Percentiles rank a stretch among this genome's conserved stretches.
Conservation (phyloP, 2,329 filamentous ascomycete genomes). For the Fusarium nisikadoi region DNA sequence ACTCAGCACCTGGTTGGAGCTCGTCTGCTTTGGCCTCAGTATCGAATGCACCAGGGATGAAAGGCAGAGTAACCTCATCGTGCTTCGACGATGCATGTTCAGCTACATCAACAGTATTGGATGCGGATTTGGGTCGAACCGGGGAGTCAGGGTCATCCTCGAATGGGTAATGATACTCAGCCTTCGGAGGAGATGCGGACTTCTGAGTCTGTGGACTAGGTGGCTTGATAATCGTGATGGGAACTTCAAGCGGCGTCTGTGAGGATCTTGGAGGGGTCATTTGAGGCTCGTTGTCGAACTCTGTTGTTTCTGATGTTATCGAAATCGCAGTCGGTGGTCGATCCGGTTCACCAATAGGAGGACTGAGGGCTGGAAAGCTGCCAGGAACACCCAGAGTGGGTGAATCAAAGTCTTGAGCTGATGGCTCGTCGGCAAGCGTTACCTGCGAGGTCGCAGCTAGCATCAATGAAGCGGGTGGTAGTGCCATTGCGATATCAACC, state of each 20-base stretch:
- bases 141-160: slow-evolving; percentile 55
- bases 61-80: slow-evolving; percentile 11
- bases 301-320: slow-evolving; percentile 68
- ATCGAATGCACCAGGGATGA: slow-evolving; percentile 47
- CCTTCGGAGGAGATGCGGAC: slow-evolving; percentile 44
- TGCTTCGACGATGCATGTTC: slow-evolving; percentile 26
- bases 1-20: slow-evolving; percentile 21
- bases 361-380: slow-evolving; percentile 62
- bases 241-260: slow-evolving; percentile 39
- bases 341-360: slow-evolving; percentile 56
- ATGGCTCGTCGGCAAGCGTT: slow-evolving; percentile 16
- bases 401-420: slow-evolving; percentile 61
- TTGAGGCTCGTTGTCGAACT: slow-evolving; percentile 80
- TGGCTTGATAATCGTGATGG: slow-evolving; percentile 44
- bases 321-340: slow-evolving; percentile 69
- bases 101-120: slow-evolving; percentile 32
- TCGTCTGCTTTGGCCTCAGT: slow-evolving; percentile 52
- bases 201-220: slow-evolving; percentile 43
- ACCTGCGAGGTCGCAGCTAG: slow-evolving; percentile 22
- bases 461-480: slow-evolving; percentile 39
- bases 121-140: slow-evolving; percentile 7
- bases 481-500: slow-evolving; percentile 36
- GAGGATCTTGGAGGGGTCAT: slow-evolving; percentile 61
- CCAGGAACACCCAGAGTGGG: slow-evolving; percentile 75
- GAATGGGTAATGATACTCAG: slow-evolving; percentile 63